Base-by-base conservation (phyloP, 192 early-diverging fungal species). In the Umbelopsis vinacea region DNA sequence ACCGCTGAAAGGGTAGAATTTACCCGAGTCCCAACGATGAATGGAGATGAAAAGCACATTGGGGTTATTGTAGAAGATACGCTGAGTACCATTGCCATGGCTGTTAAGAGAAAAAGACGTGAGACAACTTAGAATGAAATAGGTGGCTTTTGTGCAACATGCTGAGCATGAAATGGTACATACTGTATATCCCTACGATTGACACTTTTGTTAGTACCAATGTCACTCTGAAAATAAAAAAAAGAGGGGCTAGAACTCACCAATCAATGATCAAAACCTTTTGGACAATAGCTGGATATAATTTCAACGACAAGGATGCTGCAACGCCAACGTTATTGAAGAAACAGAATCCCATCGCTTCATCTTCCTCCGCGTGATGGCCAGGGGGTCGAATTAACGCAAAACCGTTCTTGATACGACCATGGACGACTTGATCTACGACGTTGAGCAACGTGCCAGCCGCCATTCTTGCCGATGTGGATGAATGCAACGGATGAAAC, bases 321-420 rank as follows among this genome's bases (percentile, higher is more conserved):
- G 92, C 92, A 10, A 94, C 86, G 2, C 89, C 90, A 9, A 94
- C 91, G 76, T 94, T 94, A 74, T 93, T 93, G 73, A 84, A 90
- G 47, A 90, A 84, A 68, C 93, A 94, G 66, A 91, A 94, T 6
- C 92, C 93, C 88, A 87, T 87, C 8, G 80, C 85, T 55, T 85
- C 82, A 71, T 88, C 79, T n/a, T 83, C 74, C 70, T 93, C 92
- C 9, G 92, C 92, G 71, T 94, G 92, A 81, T 94, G 92, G 11
- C 92, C 79, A 52, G 92, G 92, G 9, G 92, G 92, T 74, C 92
- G 84, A 52, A 87, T 81, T 22, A 94, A 73, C 0, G 92, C 92
- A 72, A 94, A 84, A 0, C 88, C 92, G 72, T 94, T 94, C 29
- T 74, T 74, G 40, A 89, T 77, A 57, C 79, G 52, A 33, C 86